These are phyloP conservation scores for Nannochloropsis salina DNA, from an alignment of 108 stramenopile species.

Conservation along the genomic window DNA sequence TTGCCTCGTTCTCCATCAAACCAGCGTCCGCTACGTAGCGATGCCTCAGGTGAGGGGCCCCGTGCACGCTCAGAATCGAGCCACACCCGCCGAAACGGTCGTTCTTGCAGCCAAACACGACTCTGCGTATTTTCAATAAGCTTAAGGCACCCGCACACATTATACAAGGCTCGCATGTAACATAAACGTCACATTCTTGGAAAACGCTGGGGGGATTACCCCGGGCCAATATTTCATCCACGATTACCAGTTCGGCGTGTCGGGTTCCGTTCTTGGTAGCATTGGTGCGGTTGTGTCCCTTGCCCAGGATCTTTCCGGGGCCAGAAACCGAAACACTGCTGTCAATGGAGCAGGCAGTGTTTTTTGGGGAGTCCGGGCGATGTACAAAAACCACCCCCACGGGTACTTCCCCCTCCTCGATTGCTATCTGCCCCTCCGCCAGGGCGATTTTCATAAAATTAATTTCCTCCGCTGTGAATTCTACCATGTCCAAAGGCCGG, in stretches of 20 bases:
- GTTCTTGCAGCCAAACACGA: slow-evolving; percentile 54
- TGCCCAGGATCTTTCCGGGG: neutral
- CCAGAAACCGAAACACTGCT: neutral
- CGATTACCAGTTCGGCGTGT: slow-evolving; percentile 53
- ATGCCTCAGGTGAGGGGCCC: slow-evolving; percentile 30
- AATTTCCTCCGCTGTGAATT: neutral
- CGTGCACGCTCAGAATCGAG: slow-evolving; percentile 51
- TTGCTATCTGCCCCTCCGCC: slow-evolving; percentile 18
- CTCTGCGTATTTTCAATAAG: slow-evolving; percentile 40
- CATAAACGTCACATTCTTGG: slow-evolving; percentile 38
- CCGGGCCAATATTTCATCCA: slow-evolving; percentile 28
- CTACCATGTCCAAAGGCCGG: neutral
- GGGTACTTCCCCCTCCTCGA: slow-evolving; percentile 9
- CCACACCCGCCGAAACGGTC: slow-evolving; percentile 57
- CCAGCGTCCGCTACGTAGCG: slow-evolving; percentile 39
- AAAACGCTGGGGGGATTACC: slow-evolving; percentile 24
- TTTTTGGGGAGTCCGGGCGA: neutral
- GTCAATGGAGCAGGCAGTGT: neutral
- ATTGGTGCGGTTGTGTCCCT: slow-evolving; percentile 40
- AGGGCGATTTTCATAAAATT: neutral
- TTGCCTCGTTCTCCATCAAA: slow-evolving; percentile 48
- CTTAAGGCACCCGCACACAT: slow-evolving; percentile 55
- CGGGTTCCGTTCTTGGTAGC: slow-evolving; percentile 39
- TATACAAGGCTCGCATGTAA: slow-evolving; percentile 57
- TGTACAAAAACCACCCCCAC: slow-evolving; percentile 14